Percentiles rank a stretch among this genome's conserved stretches.
phyloP scores from a whole-genome alignment of 768 basidiomycete species.

The Trichaptum fuscoviolaceum region DNA sequence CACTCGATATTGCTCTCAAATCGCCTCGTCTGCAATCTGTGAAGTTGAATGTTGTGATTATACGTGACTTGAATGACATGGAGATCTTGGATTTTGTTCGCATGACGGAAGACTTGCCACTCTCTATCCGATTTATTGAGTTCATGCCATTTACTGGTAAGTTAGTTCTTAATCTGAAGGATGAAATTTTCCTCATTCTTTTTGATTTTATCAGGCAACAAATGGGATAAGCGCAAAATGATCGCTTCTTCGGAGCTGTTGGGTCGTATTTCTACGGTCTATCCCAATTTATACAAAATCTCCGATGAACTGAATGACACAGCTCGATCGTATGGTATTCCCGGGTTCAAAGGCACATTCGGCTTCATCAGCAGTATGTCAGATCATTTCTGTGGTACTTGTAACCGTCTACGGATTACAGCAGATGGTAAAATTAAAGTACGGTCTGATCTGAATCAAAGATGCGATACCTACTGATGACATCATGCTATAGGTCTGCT shows the following conservation, averaged over 20 bases:
- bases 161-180: constrained; percentile 8
- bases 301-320: constrained; percentile 73
- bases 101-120: constrained; percentile 54
- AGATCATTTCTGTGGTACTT: constrained; percentile 84
- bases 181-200: constrained; percentile 3
- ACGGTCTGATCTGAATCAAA: constrained; percentile 8
- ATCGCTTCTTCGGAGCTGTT: constrained; percentile 68
- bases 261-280: constrained; percentile 36
- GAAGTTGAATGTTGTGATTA: constrained; percentile 82
- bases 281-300: constrained; percentile 51
- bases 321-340: constrained; percentile 73
- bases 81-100: constrained; percentile 78
- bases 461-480: neutral
- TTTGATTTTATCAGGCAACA: constrained; percentile 52
- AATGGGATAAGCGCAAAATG: constrained; percentile 82
- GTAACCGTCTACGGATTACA: constrained; percentile 81
- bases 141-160: constrained; percentile 91
- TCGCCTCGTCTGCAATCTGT: constrained; percentile 48
- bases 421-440: constrained; percentile 90
- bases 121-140: constrained; percentile 85
- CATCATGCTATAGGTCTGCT: constrained; percentile 57
- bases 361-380: constrained; percentile 96
- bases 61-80: constrained; percentile 76
- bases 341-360: constrained; percentile 61
- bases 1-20: constrained; percentile 58